phyloP scores from a whole-genome alignment of 2,329 filamentous ascomycete genomes.

The Ceratocystis diversiconidia region DNA sequence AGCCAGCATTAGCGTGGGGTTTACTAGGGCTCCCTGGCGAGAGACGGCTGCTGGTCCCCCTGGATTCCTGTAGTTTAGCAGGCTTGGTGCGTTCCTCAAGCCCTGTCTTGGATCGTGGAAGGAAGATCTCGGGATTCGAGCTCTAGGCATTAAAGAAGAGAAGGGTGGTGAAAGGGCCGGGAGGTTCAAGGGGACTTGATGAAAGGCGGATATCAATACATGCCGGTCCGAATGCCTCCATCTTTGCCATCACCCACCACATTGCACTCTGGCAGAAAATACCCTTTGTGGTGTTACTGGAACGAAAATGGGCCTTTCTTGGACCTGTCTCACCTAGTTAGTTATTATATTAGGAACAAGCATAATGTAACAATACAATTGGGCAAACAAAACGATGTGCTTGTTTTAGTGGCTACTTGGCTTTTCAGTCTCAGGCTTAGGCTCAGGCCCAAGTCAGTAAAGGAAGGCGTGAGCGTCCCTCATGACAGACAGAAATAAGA shows the following conservation, averaged over 20 bases:
- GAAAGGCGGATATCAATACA: background rate
- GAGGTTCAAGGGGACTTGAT: background rate
- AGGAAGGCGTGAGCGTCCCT: background rate
- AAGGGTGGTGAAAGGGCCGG: background rate
- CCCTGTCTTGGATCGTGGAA: constrained; percentile 1
- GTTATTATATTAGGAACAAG: background rate
- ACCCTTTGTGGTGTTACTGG: background rate
- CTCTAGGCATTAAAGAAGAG: background rate
- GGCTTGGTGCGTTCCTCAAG: background rate
- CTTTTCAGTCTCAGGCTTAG: background rate
- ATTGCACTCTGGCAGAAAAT: background rate
- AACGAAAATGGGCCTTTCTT: background rate
- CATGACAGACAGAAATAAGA: constrained; percentile 1
- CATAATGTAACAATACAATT: background rate
- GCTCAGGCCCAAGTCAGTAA: too few relatives aligned
- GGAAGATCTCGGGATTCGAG: background rate
- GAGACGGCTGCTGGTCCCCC: background rate
- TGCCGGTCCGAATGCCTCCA: background rate
- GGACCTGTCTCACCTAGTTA: background rate
- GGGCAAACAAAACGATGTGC: background rate
- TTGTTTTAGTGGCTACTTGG: background rate
- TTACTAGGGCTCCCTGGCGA: background rate
- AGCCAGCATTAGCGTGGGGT: background rate
- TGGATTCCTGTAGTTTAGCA: background rate
- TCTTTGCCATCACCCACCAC: too few relatives aligned